Conservation (phyloP, 2,329 filamentous ascomycete species). For the Beauveria medogensis region DNA sequence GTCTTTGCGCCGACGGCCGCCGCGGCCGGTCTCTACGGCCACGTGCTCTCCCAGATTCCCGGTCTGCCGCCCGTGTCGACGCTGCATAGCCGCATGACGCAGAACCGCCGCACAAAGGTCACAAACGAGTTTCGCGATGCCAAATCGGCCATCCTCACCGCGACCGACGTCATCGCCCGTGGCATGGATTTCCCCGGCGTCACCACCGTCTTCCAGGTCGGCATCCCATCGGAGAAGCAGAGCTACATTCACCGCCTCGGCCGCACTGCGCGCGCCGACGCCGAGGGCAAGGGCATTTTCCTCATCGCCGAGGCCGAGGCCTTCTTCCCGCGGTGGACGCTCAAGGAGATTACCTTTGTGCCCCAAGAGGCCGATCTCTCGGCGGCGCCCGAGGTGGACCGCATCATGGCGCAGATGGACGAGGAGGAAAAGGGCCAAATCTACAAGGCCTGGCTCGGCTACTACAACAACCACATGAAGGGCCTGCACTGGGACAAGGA, state of each 20-base stretch:
- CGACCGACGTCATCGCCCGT: slow-evolving; percentile 63
- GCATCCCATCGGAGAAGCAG: slow-evolving; percentile 50
- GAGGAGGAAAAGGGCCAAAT: slow-evolving; percentile 36
- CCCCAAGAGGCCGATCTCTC: slow-evolving; percentile 37
- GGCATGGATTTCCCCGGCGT: slow-evolving; percentile 69
- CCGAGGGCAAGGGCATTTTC: slow-evolving; percentile 54
- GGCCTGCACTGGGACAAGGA: slow-evolving; percentile 32
- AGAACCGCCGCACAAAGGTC: slow-evolving; percentile 42
- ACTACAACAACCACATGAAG: slow-evolving; percentile 45
- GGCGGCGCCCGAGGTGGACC: slow-evolving; percentile 28
- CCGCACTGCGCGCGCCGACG: slow-evolving; percentile 57
- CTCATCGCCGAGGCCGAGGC: slow-evolving; percentile 46
- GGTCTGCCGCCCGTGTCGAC: slow-evolving; percentile 35
- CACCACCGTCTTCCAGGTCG: slow-evolving; percentile 57
- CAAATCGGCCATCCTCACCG: slow-evolving; percentile 48
- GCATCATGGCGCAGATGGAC: slow-evolving; percentile 35
- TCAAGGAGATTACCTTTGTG: slow-evolving; percentile 47
- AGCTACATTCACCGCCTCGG: slow-evolving; percentile 62
- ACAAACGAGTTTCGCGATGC: slow-evolving; percentile 56
- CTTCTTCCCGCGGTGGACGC: slow-evolving; percentile 40
- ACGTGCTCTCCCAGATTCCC: slow-evolving; percentile 32
- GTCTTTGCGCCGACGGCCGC: slow-evolving; percentile 63
- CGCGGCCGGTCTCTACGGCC: slow-evolving; percentile 42
- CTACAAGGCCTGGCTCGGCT: slow-evolving; percentile 51
- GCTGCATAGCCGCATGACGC: slow-evolving; percentile 44